Conservation (phyloP, 2,329 filamentous ascomycete species). For the Cladosporium colombiae region DNA sequence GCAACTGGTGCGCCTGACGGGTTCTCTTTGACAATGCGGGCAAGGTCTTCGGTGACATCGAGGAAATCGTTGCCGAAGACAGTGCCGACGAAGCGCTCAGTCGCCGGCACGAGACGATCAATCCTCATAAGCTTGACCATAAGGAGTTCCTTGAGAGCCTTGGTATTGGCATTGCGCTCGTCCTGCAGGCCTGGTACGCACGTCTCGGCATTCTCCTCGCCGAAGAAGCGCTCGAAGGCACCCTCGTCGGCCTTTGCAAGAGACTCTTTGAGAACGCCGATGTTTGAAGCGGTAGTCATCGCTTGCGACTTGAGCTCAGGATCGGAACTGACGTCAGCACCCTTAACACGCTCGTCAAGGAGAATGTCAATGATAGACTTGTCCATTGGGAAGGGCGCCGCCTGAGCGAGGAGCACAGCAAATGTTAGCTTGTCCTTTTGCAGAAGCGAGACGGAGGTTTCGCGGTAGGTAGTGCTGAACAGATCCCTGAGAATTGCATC, state of each 20-base stretch:
- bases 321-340: conserved; percentile 75
- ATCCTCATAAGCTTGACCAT: conserved; percentile 93
- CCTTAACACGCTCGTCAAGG: conserved; percentile 74
- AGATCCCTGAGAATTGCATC: conserved; percentile 89
- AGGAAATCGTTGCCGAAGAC: conserved; percentile 85
- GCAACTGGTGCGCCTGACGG: conserved; percentile 83
- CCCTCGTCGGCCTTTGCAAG: conserved; percentile 62
- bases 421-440: conserved; percentile 94
- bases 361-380: conserved; percentile 83
- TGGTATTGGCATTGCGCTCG: conserved; percentile 56
- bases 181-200: conserved; percentile 77
- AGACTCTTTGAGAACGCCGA: conserved; percentile 72
- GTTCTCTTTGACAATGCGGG: conserved; percentile 80
- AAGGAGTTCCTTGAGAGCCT: conserved; percentile 78
- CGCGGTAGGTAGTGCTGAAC: conserved; percentile 87
- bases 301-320: conserved; percentile 65
- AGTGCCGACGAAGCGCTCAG: conserved; percentile 82
- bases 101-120: conserved; percentile 89
- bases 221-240: conserved; percentile 80
- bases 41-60: conserved; percentile 81
- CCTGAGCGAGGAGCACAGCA: conserved; percentile 91
- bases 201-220: conserved; percentile 83
- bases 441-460: conserved; percentile 87
- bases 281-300: conserved; percentile 66
- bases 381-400: conserved; percentile 95